These are phyloP conservation scores for Cladochytrium tenue DNA, from an alignment of 371 early-diverging fungal genomes.

Conservation along the genomic window DNA sequence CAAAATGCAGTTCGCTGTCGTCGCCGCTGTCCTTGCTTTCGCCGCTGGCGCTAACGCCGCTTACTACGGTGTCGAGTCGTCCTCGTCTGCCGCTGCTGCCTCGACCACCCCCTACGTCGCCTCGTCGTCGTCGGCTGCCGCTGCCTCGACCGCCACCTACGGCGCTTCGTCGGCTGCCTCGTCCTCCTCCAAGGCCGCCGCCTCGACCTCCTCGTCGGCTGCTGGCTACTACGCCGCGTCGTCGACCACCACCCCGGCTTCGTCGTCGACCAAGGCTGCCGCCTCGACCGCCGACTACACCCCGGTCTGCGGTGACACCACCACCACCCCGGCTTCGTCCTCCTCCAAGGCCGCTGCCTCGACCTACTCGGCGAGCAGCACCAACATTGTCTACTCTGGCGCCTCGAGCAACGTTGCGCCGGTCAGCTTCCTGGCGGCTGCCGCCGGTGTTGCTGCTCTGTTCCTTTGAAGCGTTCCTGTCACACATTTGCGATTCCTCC, in stretches of 20 bases:
- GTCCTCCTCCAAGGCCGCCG: neutral
- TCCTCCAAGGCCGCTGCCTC: neutral
- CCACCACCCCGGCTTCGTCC: neutral
- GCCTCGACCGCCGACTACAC: neutral
- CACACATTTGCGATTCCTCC: no score
- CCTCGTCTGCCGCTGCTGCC: neutral
- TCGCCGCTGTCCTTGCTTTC: neutral
- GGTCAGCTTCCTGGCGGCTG: neutral
- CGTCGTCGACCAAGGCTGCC: neutral
- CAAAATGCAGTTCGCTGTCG: neutral
- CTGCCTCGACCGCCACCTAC: neutral
- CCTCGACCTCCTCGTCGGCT: neutral
- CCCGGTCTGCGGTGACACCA: slow-evolving; percentile 1
- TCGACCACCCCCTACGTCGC: neutral
- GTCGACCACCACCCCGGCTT: neutral
- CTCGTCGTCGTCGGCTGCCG: neutral
- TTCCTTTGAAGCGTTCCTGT: no score
- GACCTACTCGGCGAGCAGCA: neutral
- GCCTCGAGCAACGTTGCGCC: neutral
- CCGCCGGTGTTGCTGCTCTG: neutral
- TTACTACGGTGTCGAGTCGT: neutral
- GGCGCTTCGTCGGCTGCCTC: neutral
- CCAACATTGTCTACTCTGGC: neutral
- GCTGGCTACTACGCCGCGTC: slow-evolving; percentile 1
- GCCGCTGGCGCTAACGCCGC: neutral